Evolutionary conservation across 2,329 filamentous ascomycete genomes (phyloP), one percentile per base, ranked within the genome.

Genomic region (Colletotrichum karsti): DNA sequence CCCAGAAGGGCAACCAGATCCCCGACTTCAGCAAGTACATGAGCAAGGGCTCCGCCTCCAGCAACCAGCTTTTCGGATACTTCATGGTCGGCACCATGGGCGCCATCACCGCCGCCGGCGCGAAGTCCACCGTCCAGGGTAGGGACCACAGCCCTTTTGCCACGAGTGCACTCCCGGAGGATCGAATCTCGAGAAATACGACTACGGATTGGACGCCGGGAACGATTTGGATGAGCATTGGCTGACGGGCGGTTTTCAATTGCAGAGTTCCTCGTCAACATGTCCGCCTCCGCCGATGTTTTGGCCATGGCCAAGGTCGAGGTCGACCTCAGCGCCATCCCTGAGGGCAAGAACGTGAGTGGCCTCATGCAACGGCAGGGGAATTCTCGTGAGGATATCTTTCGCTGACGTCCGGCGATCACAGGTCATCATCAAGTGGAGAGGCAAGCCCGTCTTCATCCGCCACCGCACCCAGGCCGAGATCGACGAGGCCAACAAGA

Each of bases 391-490:
- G 9, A 13, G 28, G 54, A 28, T 20, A 35, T 35, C 5, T 15
- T 2, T 2, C 50, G 41, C 65, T 70, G 56, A 69, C 22, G 39
- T 30, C 10, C n/a, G 1, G 18, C 26, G 59, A n/a, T 15, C 7
- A 28, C 77, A 95, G 92, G 92, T 99, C 81, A 97, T 99, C 83
- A 97, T 99, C 89, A 99, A 99, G 88, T 99, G 96, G 96, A 93
- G 96, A 88, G 96, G 96, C 82, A 99, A 99, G 93, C 96, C 96
- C 82, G 94, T 99, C 82, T 99, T 99, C 88, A 94, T 99, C 90
- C 95, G 96, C 83, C 96, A 99, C 92, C 94, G 96, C 80, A 99
- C 96, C 76, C 84, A 90, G 77, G 87, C 88, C 78, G 96, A 99
- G 87, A 98, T 99, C 85, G 90, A 94, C 78, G 93, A 98, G 84